A percentile compares a stretch with the other conserved stretches of the same genome.
These are phyloP conservation scores for Chlamydomonas sphaeroides DNA, from an alignment of 139 green algal species.

Conservation along the genomic window DNA sequence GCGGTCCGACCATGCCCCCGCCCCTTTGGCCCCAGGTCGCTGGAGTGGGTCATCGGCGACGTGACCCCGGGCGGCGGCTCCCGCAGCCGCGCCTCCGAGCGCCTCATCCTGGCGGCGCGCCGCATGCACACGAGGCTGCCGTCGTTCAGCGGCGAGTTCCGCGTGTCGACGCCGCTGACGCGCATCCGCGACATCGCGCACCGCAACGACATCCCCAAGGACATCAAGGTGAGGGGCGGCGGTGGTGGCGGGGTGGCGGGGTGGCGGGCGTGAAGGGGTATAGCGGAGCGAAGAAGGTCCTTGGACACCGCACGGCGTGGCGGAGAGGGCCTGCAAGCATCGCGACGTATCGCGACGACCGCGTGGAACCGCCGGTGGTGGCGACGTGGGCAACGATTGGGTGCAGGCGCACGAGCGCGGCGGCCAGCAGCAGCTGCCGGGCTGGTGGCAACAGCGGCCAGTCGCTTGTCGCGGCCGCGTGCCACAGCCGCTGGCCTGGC, in stretches of 20 bases:
- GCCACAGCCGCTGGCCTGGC: too few relatives aligned
- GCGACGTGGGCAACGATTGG: too few relatives aligned
- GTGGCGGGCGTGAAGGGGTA: not conserved
- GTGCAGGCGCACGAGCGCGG: too few relatives aligned
- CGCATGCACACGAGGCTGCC: conserved; percentile 86
- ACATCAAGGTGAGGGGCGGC: conserved; percentile 8
- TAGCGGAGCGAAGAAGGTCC: too few relatives aligned
- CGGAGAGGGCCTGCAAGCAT: too few relatives aligned
- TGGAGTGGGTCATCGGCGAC: conserved; percentile 83
- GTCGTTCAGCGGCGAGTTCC: conserved; percentile 92
- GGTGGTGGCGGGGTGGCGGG: too few relatives aligned
- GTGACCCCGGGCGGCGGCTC: conserved; percentile 18
- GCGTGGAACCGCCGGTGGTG: too few relatives aligned
- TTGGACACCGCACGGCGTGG: too few relatives aligned
- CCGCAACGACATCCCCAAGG: conserved; percentile 77
- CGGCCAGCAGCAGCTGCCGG: too few relatives aligned
- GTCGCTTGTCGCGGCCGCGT: too few relatives aligned
- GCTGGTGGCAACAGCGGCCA: too few relatives aligned
- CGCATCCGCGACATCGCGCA: conserved; percentile 98
- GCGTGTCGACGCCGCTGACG: conserved; percentile 86
- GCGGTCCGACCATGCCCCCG: not conserved
- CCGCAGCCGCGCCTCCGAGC: conserved; percentile 11
- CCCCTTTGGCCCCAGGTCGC: conserved; percentile 39
- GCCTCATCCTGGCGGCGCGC: conserved; percentile 65
- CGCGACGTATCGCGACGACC: too few relatives aligned